Evolutionary conservation across 768 basidiomycete genomes (phyloP), one percentile per base, ranked within the genome.

Genomic region (Auricularia sp.): DNA sequence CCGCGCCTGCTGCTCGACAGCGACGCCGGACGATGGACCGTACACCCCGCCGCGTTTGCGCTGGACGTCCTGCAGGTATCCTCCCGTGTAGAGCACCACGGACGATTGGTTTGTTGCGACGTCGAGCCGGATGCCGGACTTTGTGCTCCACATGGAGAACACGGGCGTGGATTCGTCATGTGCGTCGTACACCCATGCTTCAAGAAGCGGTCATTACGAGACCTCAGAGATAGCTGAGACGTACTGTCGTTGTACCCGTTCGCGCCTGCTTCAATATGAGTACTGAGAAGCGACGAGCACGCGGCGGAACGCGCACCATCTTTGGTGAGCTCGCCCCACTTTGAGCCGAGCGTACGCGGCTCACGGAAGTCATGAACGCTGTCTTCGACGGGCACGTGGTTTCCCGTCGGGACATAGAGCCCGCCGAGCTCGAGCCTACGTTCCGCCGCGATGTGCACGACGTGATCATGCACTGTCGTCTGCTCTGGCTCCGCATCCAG

Each of bases 171-270:
- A n/a, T 7, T 33, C 29, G 24, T 59, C 34, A 1, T 35, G 24
- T 8, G 24, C 24, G 18, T 59, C 56, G 34, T 29, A 59, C 8
- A 59, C 34, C 56, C 56, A 59, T 51, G 18, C 18, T 51, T 10
- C 21, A 59, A 34, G 14, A 29, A 34, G 24, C 29, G 18, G 34
- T 29, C 24, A 33, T 8, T 4, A 59, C 56, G 24, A 29, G 29
- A 29, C 29, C 11, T 34, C 24, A 35, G 56, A 14, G 13, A 24
- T 14, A 29, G 4, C 8, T 29, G 7, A 14, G 8, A 59, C 56
- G 56, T 59, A 59, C 56, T 59, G 21, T 59, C 56, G 56, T 59
- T 59, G 56, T 59, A 59, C 56, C 56, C 56, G 11, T 33, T 35
- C 8, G 34, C 56, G 6, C 56, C 56, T 21, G 47, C 5, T 5